Percentiles rank a stretch among this genome's conserved stretches.
Evolutionary conservation across 768 basidiomycete genomes (phyloP).

Genomic region (Leccinum uliginosum): DNA sequence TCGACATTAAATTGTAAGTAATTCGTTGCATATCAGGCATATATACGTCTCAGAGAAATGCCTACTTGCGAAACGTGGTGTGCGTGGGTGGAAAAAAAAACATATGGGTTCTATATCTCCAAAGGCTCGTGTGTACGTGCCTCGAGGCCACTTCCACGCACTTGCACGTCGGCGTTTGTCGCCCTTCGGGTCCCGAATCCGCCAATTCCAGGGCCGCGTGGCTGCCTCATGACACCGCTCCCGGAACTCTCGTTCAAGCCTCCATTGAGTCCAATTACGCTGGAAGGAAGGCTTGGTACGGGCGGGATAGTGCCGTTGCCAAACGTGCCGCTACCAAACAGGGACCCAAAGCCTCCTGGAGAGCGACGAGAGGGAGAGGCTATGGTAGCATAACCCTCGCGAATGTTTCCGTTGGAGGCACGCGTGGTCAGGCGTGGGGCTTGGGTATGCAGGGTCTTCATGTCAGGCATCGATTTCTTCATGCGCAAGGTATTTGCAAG

Average conservation of each 20-base stretch:
- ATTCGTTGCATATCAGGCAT: slow-evolving; percentile 22
- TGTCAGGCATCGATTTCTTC: slow-evolving; percentile 99
- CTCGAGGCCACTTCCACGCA: slow-evolving; percentile 67
- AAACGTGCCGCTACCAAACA: slow-evolving; percentile 51
- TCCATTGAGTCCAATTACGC: slow-evolving; percentile 47
- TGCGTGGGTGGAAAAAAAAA: not conserved
- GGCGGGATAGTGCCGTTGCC: slow-evolving; percentile 52
- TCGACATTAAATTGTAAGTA: slow-evolving; percentile 21
- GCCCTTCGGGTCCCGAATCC: slow-evolving; percentile 64
- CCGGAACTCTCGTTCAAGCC: slow-evolving; percentile 33
- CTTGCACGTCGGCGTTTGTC: slow-evolving; percentile 36
- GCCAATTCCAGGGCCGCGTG: slow-evolving; percentile 73
- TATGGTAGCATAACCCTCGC: slow-evolving; percentile 82
- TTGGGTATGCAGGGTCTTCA: slow-evolving; percentile 80
- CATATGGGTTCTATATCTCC: slow-evolving; percentile 55
- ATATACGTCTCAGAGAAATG: slow-evolving; percentile 19
- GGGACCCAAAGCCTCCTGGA: slow-evolving; percentile 63
- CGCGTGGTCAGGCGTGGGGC: slow-evolving; percentile 76
- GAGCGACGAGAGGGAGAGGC: slow-evolving; percentile 77
- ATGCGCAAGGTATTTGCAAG: slow-evolving; percentile 61
- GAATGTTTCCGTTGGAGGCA: slow-evolving; percentile 85
- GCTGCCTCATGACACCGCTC: slow-evolving; percentile 71
- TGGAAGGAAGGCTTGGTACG: slow-evolving; percentile 70
- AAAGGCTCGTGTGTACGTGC: slow-evolving; percentile 82
- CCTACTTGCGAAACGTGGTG: slow-evolving; percentile 13